Evolutionary conservation across 1,139 yeast species (phyloP).

Genomic region (Candida sanyaensis): DNA sequence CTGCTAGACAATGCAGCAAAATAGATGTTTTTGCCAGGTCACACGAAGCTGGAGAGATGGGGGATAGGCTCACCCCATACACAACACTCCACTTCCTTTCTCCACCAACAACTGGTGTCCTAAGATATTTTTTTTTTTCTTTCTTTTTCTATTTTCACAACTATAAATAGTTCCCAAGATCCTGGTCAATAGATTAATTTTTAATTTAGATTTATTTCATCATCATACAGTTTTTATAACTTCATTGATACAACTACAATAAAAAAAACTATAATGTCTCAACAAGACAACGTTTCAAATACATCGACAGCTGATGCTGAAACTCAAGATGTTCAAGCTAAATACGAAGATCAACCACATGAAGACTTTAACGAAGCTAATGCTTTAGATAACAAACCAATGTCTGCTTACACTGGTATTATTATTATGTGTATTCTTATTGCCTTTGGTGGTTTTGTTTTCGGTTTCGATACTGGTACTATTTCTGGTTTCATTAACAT

Average conservation of each 20-base stretch:
- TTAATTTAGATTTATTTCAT: background rate
- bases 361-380: constrained; percentile 4
- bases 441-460: constrained; percentile 68
- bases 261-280: constrained; percentile 9
- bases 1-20: constrained; percentile 2
- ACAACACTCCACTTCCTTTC: constrained; percentile 4
- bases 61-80: background rate
- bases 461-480: constrained; percentile 78
- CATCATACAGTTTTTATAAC: background rate
- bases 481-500: constrained; percentile 68
- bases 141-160: background rate
- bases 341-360: constrained; percentile 36
- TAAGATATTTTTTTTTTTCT: background rate
- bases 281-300: constrained; percentile 9
- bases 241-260: background rate
- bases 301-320: constrained; percentile 62
- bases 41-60: constrained; percentile 1
- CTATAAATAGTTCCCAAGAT: constrained; percentile 1
- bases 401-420: constrained; percentile 10
- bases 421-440: constrained; percentile 35
- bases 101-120: background rate
- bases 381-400: constrained; percentile 10
- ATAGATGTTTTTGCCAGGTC: background rate
- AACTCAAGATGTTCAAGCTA: constrained; percentile 66
- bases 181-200: background rate